Evolutionary conservation across 495 filamentous ascomycete species (phyloP), one percentile per base, ranked within the genome.

Genomic region (Tuber indicum): DNA sequence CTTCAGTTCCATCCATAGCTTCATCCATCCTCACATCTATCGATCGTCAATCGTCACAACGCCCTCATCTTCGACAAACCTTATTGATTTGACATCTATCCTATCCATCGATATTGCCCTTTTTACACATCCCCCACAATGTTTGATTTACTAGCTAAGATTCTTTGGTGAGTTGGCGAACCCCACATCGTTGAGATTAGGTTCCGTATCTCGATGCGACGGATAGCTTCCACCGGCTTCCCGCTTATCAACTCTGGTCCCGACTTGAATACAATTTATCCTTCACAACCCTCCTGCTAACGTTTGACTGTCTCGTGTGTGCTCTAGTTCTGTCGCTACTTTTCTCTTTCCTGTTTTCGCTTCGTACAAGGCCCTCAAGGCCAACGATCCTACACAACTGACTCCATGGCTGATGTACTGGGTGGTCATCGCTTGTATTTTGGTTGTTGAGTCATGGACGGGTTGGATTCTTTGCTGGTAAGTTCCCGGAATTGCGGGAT

Each of bases 321-420:
- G 39, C 77, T 36, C 85, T 86, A 93, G 91, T 82, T 97, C 94
- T 75, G 85, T 96, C 82, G 90, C 93, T 75, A 96, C 94, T 76
- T 94, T 98, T 84, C 89, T 97, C 84, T 94, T 99, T 86, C 96
- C 96, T 76, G 89, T 97, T 73, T 99, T 97, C 86, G 95, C 95
- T 76, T 97, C 94, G 75, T 98, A 97, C 89, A 98, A 98, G 87
- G 96, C 96, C 58, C 92, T 99, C 81, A 94, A 94, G 84, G 93
- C 94, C 36, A 91, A 92, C 69, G 92, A 97, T 85, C 95, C 95
- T 23, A 90, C 93, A 46, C 92, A 95, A 83, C 88, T 98, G 43
- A 92, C 93, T 78, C 96, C 96, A 94, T 99, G 96, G 96, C 89
- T 99, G 73, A 98, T 98, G 92, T 99, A 98, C 88, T 99, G 94